Base-by-base conservation (phyloP, 768 basidiomycete genomes). In the Epithele typhae region DNA sequence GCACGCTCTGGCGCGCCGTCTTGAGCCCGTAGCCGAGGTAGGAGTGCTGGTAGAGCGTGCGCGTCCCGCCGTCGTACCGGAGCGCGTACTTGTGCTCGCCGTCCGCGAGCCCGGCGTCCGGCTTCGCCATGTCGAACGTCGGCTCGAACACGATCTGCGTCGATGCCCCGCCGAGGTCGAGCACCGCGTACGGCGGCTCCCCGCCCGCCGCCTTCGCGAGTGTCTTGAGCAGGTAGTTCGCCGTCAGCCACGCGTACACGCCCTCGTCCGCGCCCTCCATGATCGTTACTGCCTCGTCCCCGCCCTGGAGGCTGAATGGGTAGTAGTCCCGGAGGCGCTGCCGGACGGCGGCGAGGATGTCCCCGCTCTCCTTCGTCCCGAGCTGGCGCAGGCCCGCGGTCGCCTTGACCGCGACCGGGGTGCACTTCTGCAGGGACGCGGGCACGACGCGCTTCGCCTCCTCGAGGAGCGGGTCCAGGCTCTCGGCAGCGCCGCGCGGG, bases 71-170 rank as follows among this genome's bases (percentile, higher is more conserved):
- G 3, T 79, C 86, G 59, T 94, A 93, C 27, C 64, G 69, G 39
- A 98, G 74, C 39, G 81, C 81, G 65, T 92, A 96, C 68, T 88
- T 90, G 71, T 97, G 95, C 44, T 96, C 94, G 37, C 93, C 95
- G 4, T 87, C 85, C 50, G 75, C 78, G 49, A 87, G 68, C 45
- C 54, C 58, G 25, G 60, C 55, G 24, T 64, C 67, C 21, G 67
- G 65, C 39, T 52, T 59, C 21, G 55, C 54, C 22, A 67, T 66
- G 23, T 74, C 74, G 65, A 82, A 82, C 42, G 66, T 70, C 1
- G 95, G 96, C 67, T 94, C 85, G 58, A 98, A 97, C 48, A 96
- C 93, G 64, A 98, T 97, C 69, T 97, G 96, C 19, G 94, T 97
- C 49, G 92, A 94, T 24, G 89, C 96, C 3, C 96, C 96, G 4